Conservation (phyloP, 1,284 basidiomycete genomes). For the Malassezia sp. region DNA sequence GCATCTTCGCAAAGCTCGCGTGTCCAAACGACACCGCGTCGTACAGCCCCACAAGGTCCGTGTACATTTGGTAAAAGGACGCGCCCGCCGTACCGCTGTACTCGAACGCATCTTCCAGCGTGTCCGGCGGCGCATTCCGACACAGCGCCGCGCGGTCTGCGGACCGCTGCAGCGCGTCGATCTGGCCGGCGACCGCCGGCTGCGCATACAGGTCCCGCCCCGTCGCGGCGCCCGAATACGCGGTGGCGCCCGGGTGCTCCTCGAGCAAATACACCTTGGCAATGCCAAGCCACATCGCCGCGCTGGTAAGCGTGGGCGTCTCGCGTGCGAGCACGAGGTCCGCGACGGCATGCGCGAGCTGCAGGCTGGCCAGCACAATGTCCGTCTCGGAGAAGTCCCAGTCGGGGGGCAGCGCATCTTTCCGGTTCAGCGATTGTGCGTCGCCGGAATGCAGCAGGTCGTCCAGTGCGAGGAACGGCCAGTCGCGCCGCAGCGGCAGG, state of each 20-base stretch:
- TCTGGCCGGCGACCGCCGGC: slow-evolving; percentile 52
- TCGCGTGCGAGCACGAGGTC: slow-evolving; percentile 51
- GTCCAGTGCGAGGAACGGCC: slow-evolving; percentile 63
- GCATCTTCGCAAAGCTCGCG: slow-evolving; percentile 60
- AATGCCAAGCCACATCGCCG: slow-evolving; percentile 54
- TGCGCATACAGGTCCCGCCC: slow-evolving; percentile 62
- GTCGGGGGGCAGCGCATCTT: slow-evolving; percentile 59
- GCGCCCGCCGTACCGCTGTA: slow-evolving; percentile 20
- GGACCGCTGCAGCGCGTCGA: slow-evolving; percentile 16
- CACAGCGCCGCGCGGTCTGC: slow-evolving; percentile 17
- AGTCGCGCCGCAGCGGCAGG: slow-evolving; percentile 62
- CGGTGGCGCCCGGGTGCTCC: slow-evolving; percentile 19
- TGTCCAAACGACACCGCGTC: slow-evolving; percentile 81
- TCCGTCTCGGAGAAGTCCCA: slow-evolving; percentile 76
- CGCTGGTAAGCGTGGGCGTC: slow-evolving; percentile 12
- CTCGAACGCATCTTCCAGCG: slow-evolving; percentile 24
- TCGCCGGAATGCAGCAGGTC: slow-evolving; percentile 56
- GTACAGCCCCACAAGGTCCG: slow-evolving; percentile 77
- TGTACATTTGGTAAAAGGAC: slow-evolving; percentile 82
- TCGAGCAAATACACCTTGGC: slow-evolving; percentile 92
- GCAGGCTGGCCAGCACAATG: slow-evolving; percentile 59
- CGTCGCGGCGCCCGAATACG: slow-evolving; percentile 21
- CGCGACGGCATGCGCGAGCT: slow-evolving; percentile 51
- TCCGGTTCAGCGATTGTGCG: slow-evolving; percentile 50
- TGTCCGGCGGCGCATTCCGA: background rate